These are phyloP conservation scores for Heterobasidion irregulare DNA, from an alignment of 1,284 basidiomycete species.

Conservation along the genomic window DNA sequence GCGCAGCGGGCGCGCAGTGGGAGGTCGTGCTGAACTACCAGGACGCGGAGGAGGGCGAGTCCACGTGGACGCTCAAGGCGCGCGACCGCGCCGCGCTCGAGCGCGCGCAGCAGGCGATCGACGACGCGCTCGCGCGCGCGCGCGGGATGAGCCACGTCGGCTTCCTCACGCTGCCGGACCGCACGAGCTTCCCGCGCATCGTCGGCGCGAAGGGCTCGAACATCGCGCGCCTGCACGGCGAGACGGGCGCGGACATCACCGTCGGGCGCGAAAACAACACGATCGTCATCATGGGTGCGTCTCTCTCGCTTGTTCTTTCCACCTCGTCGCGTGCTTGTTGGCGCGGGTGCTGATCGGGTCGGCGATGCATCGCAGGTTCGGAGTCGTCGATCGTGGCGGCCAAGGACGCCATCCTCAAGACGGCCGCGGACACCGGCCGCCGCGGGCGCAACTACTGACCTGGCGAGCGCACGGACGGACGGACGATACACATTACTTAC, in stretches of 20 bases:
- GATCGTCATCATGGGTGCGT: conserved; percentile 77
- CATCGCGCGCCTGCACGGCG: conserved; percentile 73
- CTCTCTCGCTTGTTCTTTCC: neutral
- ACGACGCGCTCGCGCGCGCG: conserved; percentile 69
- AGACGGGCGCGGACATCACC: conserved; percentile 85
- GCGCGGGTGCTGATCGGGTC: neutral
- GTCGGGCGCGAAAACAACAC: conserved; percentile 80
- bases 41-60: conserved; percentile 70
- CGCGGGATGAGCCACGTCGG: conserved; percentile 68
- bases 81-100: conserved; percentile 72
- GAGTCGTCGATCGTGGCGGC: conserved; percentile 66
- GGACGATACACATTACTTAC: neutral
- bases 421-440: conserved; percentile 33
- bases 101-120: conserved; percentile 58
- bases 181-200: conserved; percentile 75
- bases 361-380: conserved; percentile 36
- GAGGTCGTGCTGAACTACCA: conserved; percentile 73
- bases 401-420: conserved; percentile 72
- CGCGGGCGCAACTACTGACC: conserved; percentile 27
- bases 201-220: conserved; percentile 87
- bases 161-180: conserved; percentile 70
- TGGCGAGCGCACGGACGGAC: neutral
- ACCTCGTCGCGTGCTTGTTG: neutral
- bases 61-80: conserved; percentile 79
- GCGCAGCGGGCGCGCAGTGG: conserved; percentile 41